Percentiles rank a stretch among this genome's conserved stretches.
These are phyloP conservation scores for Aegle marmelos DNA, from an alignment of 345 rosid species.

Conservation along the genomic window DNA sequence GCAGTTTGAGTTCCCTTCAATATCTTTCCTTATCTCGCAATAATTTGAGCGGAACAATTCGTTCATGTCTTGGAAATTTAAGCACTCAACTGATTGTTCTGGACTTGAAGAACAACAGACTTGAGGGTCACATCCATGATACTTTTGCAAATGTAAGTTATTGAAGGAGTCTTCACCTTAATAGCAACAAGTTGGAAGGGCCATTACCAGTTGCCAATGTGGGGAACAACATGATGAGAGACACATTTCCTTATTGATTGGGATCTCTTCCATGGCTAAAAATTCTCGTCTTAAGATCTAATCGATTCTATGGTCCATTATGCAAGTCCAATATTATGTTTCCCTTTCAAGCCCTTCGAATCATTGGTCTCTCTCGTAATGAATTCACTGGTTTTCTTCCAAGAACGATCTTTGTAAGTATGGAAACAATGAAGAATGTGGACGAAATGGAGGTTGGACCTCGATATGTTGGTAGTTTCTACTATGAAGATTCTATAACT, in stretches of 20 bases:
- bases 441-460: not conserved
- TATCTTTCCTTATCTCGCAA: no score
- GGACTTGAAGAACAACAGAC: no score
- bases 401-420: not conserved
- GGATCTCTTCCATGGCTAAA: not conserved
- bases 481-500: not conserved
- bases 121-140: no score
- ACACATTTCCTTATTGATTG: conserved; percentile 22
- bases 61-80: no score
- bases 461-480: not conserved
- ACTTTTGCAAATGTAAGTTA: not conserved
- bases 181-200: conserved; percentile 21
- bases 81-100: no score
- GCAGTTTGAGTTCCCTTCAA: no score
- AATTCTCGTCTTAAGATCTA: conserved; percentile 1
- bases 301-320: conserved; percentile 9
- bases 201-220: conserved; percentile 5
- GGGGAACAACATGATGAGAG: conserved; percentile 16
- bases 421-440: not conserved
- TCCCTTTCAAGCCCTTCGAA: not conserved
- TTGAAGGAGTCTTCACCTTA: not conserved
- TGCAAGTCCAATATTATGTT: no score
- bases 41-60: no score
- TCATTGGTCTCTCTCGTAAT: not conserved
- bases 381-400: not conserved